phyloP scores from a whole-genome alignment of 2,329 filamentous ascomycete genomes.

The Scedosporium minutisporum region DNA sequence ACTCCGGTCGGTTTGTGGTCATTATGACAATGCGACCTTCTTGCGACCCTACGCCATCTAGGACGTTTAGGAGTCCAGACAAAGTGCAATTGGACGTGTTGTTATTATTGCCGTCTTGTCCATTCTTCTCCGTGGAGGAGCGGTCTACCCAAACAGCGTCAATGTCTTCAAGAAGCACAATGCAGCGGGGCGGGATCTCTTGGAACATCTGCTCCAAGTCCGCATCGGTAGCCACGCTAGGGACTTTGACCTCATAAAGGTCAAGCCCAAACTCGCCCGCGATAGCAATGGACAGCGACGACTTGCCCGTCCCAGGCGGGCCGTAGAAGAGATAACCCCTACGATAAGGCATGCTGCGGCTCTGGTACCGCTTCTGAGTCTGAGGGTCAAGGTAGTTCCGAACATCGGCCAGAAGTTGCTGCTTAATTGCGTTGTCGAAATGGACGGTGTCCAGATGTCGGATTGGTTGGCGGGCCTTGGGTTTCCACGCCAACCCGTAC shows the following conservation, averaged over 20 bases:
- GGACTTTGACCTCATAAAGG: slow-evolving; percentile 64
- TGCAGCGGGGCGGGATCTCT: slow-evolving; percentile 57
- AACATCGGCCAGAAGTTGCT: slow-evolving; percentile 49
- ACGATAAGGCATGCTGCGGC: slow-evolving; percentile 76
- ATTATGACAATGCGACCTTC: slow-evolving; percentile 54
- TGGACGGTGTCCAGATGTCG: slow-evolving; percentile 58
- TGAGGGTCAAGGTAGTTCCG: slow-evolving; percentile 52
- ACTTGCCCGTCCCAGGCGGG: slow-evolving; percentile 73
- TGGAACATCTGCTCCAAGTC: slow-evolving; percentile 54
- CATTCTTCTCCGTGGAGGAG: slow-evolving; percentile 30
- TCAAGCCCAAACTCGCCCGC: slow-evolving; percentile 61
- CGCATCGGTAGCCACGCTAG: slow-evolving; percentile 58
- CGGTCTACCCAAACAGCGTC: slow-evolving; percentile 63
- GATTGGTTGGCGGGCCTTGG: slow-evolving; percentile 37
- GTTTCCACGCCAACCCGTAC: slow-evolving; percentile 38
- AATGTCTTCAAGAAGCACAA: slow-evolving; percentile 68
- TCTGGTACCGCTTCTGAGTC: slow-evolving; percentile 69
- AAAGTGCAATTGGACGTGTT: slow-evolving; percentile 48
- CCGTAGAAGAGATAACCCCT: slow-evolving; percentile 79
- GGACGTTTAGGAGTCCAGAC: slow-evolving; percentile 69
- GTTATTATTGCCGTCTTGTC: slow-evolving; percentile 21
- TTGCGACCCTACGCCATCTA: slow-evolving; percentile 64
- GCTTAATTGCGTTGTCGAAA: slow-evolving; percentile 50
- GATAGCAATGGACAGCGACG: slow-evolving; percentile 58
- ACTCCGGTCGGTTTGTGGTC: slow-evolving; percentile 54